Evolutionary conservation across 1,139 yeast genomes (phyloP), one percentile per base, ranked within the genome.

Genomic region (Suhomyces maxii): DNA sequence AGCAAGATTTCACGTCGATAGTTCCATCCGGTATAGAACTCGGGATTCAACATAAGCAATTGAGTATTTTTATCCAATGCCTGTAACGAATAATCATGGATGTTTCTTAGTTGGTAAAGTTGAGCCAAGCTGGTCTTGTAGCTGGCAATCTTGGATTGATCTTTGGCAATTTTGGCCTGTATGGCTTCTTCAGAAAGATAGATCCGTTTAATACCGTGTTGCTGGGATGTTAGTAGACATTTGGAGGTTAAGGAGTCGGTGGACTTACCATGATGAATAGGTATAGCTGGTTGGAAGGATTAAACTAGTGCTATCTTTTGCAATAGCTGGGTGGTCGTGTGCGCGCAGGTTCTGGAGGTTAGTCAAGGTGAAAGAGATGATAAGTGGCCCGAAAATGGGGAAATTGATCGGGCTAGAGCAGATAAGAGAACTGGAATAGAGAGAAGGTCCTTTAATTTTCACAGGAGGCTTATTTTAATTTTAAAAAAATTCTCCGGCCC

Each of bases 11-110:
- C 93, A 47, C 97, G 77, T 47, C 99, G 77, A 59, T 78, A 86
- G 62, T 93, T 93, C 99, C 99, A 95, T 1, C 82, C 76, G 0
- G 97, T 84, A 63, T 91, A 91, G 54, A 86, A 81, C 59, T 95
- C 98, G 0, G 97, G 97, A 57, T 91, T 90, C 49, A 79, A 59
- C 23, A 74, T 67, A 18, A 93, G 70, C 26, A 93, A 58, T 30
- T 71, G 69, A 0, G 87, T 77, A 3, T 76, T 69, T 13, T 59
- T 53, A n/a, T 73, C 69, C 36, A 90, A 71, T 1, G 81, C 65
- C 2, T 69, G 74, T 2, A 63, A 57, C 10, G 71, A 66, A 53
- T 71, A 77, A 0, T 57, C 52, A 8, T 65, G 51, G 0, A 55
- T 47, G 10, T 63, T 62, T 52, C 80, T 73, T 36, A 63, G 55